These are phyloP conservation scores for Xylariaceae sp. DNA, from an alignment of 2,329 filamentous ascomycete species.

Conservation along the genomic window DNA sequence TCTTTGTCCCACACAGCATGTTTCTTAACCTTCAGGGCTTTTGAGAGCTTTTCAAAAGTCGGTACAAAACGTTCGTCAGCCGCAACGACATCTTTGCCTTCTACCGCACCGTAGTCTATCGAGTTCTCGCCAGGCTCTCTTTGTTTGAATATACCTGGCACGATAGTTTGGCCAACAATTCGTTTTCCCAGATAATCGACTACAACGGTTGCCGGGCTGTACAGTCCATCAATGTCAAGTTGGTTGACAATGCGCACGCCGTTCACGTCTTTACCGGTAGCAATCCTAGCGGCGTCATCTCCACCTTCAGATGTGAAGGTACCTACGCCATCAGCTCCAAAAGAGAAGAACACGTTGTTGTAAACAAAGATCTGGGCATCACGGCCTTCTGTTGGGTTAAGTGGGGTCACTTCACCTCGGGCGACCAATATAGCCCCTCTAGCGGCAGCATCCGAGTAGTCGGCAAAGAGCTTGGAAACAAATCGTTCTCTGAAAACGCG, in stretches of 20 bases:
- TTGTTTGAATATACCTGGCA: slow-evolving; percentile 98
- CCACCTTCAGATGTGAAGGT: slow-evolving; percentile 97
- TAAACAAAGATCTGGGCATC: slow-evolving; percentile 99
- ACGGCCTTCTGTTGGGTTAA: slow-evolving; percentile 90
- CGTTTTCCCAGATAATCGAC: slow-evolving; percentile 97
- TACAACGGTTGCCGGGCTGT: slow-evolving; percentile 93
- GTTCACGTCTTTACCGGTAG: slow-evolving; percentile 93
- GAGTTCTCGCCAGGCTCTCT: slow-evolving; percentile 96
- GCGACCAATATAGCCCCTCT: slow-evolving; percentile 91
- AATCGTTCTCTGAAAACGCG: slow-evolving; percentile 93
- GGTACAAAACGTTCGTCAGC: slow-evolving; percentile 83
- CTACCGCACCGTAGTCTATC: slow-evolving; percentile 97
- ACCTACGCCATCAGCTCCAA: slow-evolving; percentile 94
- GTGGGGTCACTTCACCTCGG: slow-evolving; percentile 84
- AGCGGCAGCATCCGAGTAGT: slow-evolving; percentile 95
- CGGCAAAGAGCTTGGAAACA: slow-evolving; percentile 93
- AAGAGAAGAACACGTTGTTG: slow-evolving; percentile 99
- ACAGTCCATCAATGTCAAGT: slow-evolving; percentile 90
- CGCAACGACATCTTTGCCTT: slow-evolving; percentile 93
- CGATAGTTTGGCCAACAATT: slow-evolving; percentile 95
- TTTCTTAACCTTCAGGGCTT: slow-evolving; percentile 87
- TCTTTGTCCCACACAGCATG: slow-evolving; percentile 99
- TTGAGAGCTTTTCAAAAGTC: slow-evolving; percentile 87
- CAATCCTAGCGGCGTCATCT: slow-evolving; percentile 92
- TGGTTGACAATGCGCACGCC: slow-evolving; percentile 96